phyloP scores from a whole-genome alignment of 2,329 filamentous ascomycete genomes.

The Colletotrichum sansevieriae region DNA sequence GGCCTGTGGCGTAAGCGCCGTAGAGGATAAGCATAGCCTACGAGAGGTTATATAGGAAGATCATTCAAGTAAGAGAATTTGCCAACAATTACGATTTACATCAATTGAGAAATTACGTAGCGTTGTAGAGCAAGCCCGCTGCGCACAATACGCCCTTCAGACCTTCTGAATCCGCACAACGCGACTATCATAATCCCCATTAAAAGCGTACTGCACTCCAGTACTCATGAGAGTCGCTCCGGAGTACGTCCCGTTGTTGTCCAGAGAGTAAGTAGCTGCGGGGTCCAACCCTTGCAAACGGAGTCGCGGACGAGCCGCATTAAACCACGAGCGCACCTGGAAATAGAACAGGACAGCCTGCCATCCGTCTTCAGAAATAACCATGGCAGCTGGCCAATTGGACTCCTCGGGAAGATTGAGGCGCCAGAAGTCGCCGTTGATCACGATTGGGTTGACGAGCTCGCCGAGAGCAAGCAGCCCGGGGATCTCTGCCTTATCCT shows the following conservation, averaged over 20 bases:
- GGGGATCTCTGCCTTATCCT: slow-evolving; percentile 67
- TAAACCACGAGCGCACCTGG: slow-evolving; percentile 65
- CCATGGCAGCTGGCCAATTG: slow-evolving; percentile 73
- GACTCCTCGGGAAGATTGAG: slow-evolving; percentile 68
- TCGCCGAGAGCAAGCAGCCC: slow-evolving; percentile 66
- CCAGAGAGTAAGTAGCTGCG: slow-evolving; percentile 61
- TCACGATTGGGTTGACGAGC: slow-evolving; percentile 69
- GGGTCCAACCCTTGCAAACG: slow-evolving; percentile 69
- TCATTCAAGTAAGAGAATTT: too few species aligned
- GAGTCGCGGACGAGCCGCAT: slow-evolving; percentile 66
- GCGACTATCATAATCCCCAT: slow-evolving; percentile 68
- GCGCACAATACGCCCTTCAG: slow-evolving; percentile 40
- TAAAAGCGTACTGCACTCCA: slow-evolving; percentile 67
- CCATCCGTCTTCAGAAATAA: slow-evolving; percentile 64
- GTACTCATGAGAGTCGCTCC: slow-evolving; percentile 74
- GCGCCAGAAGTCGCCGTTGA: slow-evolving; percentile 71
- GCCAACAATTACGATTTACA: too few species aligned
- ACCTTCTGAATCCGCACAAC: slow-evolving; percentile 67
- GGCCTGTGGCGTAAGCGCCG: too few species aligned
- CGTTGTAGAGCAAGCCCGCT: neutral
- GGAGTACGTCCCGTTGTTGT: slow-evolving; percentile 64
- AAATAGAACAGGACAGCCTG: slow-evolving; percentile 71
- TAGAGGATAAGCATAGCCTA: too few species aligned
- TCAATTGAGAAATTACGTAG: too few species aligned
- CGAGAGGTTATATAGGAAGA: too few species aligned